Base-by-base conservation (phyloP, 805 yeast genomes). In the Wickerhamomyces pijperi region DNA sequence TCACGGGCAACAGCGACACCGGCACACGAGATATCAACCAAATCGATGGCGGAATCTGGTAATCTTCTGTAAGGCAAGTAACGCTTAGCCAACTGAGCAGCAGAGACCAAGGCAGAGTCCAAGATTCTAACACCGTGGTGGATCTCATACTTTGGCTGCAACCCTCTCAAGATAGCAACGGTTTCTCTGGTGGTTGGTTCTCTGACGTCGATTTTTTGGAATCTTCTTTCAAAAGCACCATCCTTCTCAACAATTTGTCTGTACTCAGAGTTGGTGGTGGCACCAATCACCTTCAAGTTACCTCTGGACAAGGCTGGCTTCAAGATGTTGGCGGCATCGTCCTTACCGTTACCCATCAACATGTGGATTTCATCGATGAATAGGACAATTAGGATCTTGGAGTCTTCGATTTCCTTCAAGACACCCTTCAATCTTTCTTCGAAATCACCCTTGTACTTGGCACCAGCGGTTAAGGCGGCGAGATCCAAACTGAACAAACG, bases 271-370 rank as follows among this genome's bases (percentile, higher is more conserved):
- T 86, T 80, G 1, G 98, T 92, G 20, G 98, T 92, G 20, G 98
- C 98, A 67, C 98, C 98, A 56, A 88, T 88, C 63, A 97, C 94
- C 62, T 92, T 97, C 55, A 92, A 76, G 38, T 82, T 73, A 51
- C 98, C 97, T 64, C 98, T 79, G 2, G 98, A 97, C 47, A 92
- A 74, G 72, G 94, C 94, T 31, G 98, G 98, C 65, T 92, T 92
- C 60, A 92, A 75, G 54, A 92, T 74, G 62, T 92, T 92, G 32
- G 98, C 98, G 31, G 95, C 95, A 34, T 92, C 98, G 46, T 83
- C 78, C 64, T 88, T 92, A 58, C 98, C 98, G 58, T 92, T 95
- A 52, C 98, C 98, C 98, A 92, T 92, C 49, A 92, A 75, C 97
- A 92, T 92, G 65, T 92, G 98, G 58, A 92, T 92, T 64, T 92